Evolutionary conservation across 306 rosid genomes (phyloP).

Genomic region (Cotoneaster glaucophyllus): DNA sequence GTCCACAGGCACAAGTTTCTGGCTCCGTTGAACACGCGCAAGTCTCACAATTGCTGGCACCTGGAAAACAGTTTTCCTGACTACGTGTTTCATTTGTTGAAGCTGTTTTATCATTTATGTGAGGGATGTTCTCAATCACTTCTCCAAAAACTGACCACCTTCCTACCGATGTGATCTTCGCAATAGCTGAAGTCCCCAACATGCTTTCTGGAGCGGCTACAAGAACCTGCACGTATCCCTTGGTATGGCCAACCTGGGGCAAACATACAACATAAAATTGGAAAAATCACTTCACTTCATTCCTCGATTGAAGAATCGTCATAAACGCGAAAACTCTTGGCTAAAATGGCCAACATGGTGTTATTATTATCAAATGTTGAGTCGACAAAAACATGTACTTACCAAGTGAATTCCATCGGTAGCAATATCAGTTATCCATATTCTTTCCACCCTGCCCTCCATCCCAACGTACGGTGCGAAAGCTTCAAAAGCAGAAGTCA

Average conservation of each 20-base stretch:
- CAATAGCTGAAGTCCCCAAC: constrained; percentile 84
- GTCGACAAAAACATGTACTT: constrained; percentile 16
- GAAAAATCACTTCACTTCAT: constrained; percentile 4
- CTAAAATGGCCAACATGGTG: neutral
- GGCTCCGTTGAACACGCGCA: constrained; percentile 30
- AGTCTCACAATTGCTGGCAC: constrained; percentile 23
- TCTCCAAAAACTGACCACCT: constrained; percentile 98
- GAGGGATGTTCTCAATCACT: constrained; percentile 57
- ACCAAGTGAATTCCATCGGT: constrained; percentile 91
- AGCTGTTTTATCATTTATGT: constrained; percentile 19
- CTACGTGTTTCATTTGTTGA: constrained; percentile 19
- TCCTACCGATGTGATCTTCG: constrained; percentile 71
- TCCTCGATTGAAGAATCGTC: neutral
- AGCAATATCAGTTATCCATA: constrained; percentile 93
- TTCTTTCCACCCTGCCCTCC: constrained; percentile 89
- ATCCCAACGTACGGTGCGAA: constrained; percentile 81
- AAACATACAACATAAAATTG: constrained; percentile 23
- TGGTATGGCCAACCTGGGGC: constrained; percentile 89
- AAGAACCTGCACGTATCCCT: constrained; percentile 91
- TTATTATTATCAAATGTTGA: neutral
- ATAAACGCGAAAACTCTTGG: neutral
- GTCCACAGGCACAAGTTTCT: constrained; percentile 54
- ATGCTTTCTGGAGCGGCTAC: constrained; percentile 57
- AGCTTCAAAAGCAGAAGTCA: constrained; percentile 83
- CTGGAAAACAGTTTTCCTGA: constrained; percentile 28